Evolutionary conservation across 1,284 basidiomycete species (phyloP), one percentile per base, ranked within the genome.

Genomic region (Coriolopsis trogii): DNA sequence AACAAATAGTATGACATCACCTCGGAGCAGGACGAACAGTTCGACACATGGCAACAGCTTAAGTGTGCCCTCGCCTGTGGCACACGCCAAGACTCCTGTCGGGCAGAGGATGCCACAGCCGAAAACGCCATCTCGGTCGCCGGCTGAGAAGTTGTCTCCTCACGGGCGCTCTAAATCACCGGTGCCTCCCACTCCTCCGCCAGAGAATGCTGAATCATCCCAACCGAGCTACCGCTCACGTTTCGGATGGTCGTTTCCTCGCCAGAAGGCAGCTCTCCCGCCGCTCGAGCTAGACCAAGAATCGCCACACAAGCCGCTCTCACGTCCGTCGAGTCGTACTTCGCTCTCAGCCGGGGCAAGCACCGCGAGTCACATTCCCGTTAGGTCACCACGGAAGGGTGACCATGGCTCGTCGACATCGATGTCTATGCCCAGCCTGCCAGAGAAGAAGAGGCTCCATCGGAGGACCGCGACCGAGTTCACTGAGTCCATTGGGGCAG

Each of bases 191-290:
- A 18, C 28, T 2, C 31, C 41, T 10, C 30, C 56, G 0, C 46
- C 42, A 12, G 49, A 49, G 9, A 55, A 50, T 23, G 28, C 44
- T 6, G 51, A 55, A 1, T 21, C 49, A 12, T 45, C 43, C 34
- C 51, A 44, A 58, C 53, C 65, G 13, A 66, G 62, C 9, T 63
- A 56, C 41, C 36, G 58, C 24, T 68, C 72, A 0, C 65, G 62
- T 28, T 75, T 76, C 55, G 76, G 76, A 4, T 79, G 73, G 73
- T 60, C 68, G 39, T 73, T 75, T 37, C 67, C 74, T 3, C 70
- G 66, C 21, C 68, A 63, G 33, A 65, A 63, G 28, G 51, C 61
- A 2, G 63, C 65, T 8, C 67, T 76, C 6, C 71, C 73, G 26
- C 70, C 76, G 1, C 59, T 76, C 13, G 74, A 77, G 53, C 56